phyloP scores from a whole-genome alignment of 371 early-diverging fungal genomes.

The Lichtheimia ramosa region DNA sequence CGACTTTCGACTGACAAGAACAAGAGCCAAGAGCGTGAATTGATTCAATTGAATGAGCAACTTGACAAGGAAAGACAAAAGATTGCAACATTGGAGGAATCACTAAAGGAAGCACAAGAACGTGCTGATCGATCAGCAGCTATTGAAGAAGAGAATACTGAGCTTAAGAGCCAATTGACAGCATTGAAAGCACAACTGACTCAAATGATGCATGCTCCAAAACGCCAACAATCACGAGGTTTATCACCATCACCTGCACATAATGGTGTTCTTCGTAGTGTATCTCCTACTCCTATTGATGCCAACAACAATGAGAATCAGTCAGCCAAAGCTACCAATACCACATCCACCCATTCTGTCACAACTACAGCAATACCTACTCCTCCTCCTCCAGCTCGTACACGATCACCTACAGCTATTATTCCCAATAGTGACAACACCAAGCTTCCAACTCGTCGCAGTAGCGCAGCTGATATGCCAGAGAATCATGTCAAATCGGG shows the following conservation, averaged over 20 bases:
- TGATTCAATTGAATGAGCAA: slow-evolving; percentile 59
- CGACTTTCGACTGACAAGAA: slow-evolving; percentile 51
- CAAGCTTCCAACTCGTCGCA: slow-evolving; percentile 22
- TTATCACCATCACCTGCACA: slow-evolving; percentile 28
- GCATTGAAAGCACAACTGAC: slow-evolving; percentile 49
- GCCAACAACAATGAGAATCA: slow-evolving; percentile 19
- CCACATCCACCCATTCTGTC: neutral
- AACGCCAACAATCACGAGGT: slow-evolving; percentile 23
- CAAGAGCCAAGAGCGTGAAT: slow-evolving; percentile 60
- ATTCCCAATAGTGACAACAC: slow-evolving; percentile 21
- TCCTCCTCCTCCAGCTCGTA: slow-evolving; percentile 7
- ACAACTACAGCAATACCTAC: neutral
- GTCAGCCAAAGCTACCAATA: neutral
- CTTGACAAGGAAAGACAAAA: slow-evolving; percentile 66
- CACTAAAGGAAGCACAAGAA: slow-evolving; percentile 19
- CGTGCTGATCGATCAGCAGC: slow-evolving; percentile 20
- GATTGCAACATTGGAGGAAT: slow-evolving; percentile 52
- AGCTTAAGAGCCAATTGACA: slow-evolving; percentile 43
- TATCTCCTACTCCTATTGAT: slow-evolving; percentile 30
- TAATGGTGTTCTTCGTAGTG: slow-evolving; percentile 13
- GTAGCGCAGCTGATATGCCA: slow-evolving; percentile 23
- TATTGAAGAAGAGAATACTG: slow-evolving; percentile 37
- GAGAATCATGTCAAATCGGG: slow-evolving; percentile 25
- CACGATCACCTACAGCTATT: slow-evolving; percentile 13
- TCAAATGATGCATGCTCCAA: slow-evolving; percentile 32